phyloP scores from a whole-genome alignment of 192 early-diverging fungal species.

The Coemansia sp. region DNA sequence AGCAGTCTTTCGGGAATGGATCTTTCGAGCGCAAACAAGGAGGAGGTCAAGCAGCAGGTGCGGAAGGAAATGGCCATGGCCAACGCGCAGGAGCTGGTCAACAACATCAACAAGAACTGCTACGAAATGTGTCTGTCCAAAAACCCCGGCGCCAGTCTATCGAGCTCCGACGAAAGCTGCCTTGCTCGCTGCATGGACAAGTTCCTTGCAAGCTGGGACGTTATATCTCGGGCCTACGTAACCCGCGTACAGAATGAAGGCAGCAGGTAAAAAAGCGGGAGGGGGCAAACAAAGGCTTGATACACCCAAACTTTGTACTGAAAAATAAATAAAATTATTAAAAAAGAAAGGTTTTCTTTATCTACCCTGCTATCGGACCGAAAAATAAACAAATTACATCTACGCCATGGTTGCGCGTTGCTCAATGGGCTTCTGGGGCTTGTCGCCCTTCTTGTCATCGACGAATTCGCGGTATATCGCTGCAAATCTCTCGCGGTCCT shows the following conservation, averaged over 20 bases:
- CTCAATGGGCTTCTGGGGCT: slow-evolving; percentile 25
- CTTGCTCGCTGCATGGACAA: slow-evolving; percentile 80
- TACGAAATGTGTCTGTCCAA: slow-evolving; percentile 76
- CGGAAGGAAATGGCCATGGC: slow-evolving; percentile 73
- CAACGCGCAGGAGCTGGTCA: slow-evolving; percentile 79
- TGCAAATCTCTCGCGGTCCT: slow-evolving; percentile 25
- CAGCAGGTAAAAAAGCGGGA: not conserved
- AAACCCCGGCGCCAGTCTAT: slow-evolving; percentile 64
- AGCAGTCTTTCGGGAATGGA: slow-evolving; percentile 4
- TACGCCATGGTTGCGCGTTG: slow-evolving; percentile 50
- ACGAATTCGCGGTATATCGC: slow-evolving; percentile 50
- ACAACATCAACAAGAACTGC: slow-evolving; percentile 88
- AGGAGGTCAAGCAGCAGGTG: slow-evolving; percentile 75
- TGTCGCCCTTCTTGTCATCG: slow-evolving; percentile 41
- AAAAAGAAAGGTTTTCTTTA: not conserved
- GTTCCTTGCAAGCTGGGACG: slow-evolving; percentile 87
- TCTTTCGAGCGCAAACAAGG: slow-evolving; percentile 50
- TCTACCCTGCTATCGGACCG: too few species aligned
- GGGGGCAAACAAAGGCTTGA: too few species aligned
- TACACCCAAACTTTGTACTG: too few species aligned
- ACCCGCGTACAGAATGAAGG: slow-evolving; percentile 66
- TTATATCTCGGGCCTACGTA: slow-evolving; percentile 73
- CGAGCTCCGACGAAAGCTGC: slow-evolving; percentile 69
- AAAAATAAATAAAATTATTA: too few species aligned
- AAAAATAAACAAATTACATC: not conserved